Percentiles rank a stretch among this genome's conserved stretches.
phyloP scores from a whole-genome alignment of 148 eudicot species.

The Cornus suecica region DNA sequence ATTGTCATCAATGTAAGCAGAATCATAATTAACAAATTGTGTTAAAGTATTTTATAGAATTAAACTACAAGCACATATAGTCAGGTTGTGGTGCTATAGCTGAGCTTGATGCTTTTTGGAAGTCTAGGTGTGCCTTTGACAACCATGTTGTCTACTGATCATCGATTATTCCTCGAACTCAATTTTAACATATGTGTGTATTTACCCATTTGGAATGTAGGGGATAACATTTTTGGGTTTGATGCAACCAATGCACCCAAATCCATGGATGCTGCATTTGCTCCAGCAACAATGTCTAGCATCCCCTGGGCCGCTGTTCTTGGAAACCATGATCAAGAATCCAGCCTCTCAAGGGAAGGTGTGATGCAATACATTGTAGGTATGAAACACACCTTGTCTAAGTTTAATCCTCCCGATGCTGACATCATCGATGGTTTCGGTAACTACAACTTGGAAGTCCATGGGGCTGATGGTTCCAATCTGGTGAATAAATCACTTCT shows the following conservation, averaged over 20 bases:
- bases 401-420: conserved; percentile 56
- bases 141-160: too few species aligned
- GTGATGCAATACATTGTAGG: conserved; percentile 75
- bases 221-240: conserved; percentile 76
- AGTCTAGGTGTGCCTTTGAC: too few species aligned
- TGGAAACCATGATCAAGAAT: conserved; percentile 94
- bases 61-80: too few species aligned
- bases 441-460: conserved; percentile 81
- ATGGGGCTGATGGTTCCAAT: conserved; percentile 60
- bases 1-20: too few species aligned
- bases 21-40: too few species aligned
- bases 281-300: conserved; percentile 57
- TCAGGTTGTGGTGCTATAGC: too few species aligned
- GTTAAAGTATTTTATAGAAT: too few species aligned
- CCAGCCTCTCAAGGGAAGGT: conserved; percentile 64
- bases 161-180: too few species aligned
- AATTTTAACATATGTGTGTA: neutral
- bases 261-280: conserved; percentile 79
- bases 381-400: conserved; percentile 70
- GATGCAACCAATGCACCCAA: conserved; percentile 64
- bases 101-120: too few species aligned
- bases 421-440: conserved; percentile 79
- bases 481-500: conserved; percentile 71
- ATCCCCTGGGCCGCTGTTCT: conserved; percentile 95
- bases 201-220: conserved; percentile 29